phyloP scores from a whole-genome alignment of 2,329 filamentous ascomycete species.

The Xylariaceae sp. region DNA sequence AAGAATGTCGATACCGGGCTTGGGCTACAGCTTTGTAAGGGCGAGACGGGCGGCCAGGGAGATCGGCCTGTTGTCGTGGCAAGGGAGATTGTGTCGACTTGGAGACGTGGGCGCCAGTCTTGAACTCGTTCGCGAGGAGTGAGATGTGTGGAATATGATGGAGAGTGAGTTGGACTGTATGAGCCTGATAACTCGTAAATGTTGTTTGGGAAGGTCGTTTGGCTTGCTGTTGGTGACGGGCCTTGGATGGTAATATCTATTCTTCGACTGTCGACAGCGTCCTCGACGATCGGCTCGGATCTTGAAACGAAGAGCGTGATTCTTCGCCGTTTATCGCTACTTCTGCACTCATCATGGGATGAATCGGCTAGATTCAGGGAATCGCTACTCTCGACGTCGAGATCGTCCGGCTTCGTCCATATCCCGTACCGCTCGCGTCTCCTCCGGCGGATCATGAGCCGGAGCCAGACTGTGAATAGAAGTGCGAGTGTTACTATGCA shows the following conservation, averaged over 20 bases:
- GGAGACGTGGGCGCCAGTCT: not conserved
- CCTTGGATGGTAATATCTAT: not conserved
- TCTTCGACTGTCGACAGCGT: not conserved
- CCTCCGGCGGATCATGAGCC: slow-evolving; percentile 17
- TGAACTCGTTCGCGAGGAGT: not conserved
- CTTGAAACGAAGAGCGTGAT: not conserved
- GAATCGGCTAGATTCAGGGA: slow-evolving; percentile 1
- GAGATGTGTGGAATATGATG: not conserved
- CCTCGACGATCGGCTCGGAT: not conserved
- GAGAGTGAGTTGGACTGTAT: not conserved
- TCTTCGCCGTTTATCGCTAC: not conserved
- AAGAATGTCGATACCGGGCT: slow-evolving; percentile 14
- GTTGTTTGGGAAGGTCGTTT: not conserved
- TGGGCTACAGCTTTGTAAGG: not conserved
- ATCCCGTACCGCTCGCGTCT: slow-evolving; percentile 7
- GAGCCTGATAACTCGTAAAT: not conserved
- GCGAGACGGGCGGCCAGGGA: too few species aligned
- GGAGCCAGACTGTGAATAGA: slow-evolving; percentile 18
- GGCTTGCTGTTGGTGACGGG: not conserved
- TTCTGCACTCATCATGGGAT: not conserved
- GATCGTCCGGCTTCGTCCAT: slow-evolving; percentile 13
- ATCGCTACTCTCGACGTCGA: slow-evolving; percentile 21
- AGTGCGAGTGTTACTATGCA: slow-evolving; percentile 15
- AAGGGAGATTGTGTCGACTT: not conserved
- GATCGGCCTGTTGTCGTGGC: too few species aligned